Evolutionary conservation across 2,329 filamentous ascomycete species (phyloP).

Genomic region (Aspergillus tubingensis): DNA sequence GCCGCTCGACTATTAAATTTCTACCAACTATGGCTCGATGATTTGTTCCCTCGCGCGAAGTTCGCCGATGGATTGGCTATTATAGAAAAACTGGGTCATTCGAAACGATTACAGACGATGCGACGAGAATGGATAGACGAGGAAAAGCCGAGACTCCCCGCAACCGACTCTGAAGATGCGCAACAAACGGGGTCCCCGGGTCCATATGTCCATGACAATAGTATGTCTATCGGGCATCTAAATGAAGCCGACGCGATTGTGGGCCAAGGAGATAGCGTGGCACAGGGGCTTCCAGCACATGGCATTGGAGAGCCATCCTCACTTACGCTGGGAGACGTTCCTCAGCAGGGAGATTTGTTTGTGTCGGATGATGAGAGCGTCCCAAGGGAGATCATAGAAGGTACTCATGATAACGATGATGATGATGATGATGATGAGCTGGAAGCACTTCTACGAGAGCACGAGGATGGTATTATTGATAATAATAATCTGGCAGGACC

Average conservation of each 20-base stretch:
- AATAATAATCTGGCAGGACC: background rate
- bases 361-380: constrained; percentile 2
- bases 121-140: constrained; percentile 84
- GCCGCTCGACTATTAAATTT: constrained; percentile 78
- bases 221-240: background rate
- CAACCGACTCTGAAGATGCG: constrained; percentile 7
- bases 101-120: constrained; percentile 72
- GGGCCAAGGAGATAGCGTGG: background rate
- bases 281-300: background rate
- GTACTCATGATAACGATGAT: constrained; percentile 16
- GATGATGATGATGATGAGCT: constrained; percentile 49
- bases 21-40: constrained; percentile 96
- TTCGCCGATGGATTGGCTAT: constrained; percentile 87
- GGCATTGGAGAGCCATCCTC: background rate
- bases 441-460: constrained; percentile 57
- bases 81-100: constrained; percentile 91
- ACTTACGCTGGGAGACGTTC: background rate
- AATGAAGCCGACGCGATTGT: background rate
- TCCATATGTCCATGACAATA: background rate
- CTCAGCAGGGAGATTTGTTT: background rate
- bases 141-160: constrained; percentile 40
- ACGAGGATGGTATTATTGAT: constrained; percentile 26
- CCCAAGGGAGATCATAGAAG: background rate
- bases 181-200: background rate
- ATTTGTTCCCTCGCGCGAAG: constrained; percentile 90